phyloP scores from a whole-genome alignment of 2,329 filamentous ascomycete species.

The Rhinocladiella mackenziei region DNA sequence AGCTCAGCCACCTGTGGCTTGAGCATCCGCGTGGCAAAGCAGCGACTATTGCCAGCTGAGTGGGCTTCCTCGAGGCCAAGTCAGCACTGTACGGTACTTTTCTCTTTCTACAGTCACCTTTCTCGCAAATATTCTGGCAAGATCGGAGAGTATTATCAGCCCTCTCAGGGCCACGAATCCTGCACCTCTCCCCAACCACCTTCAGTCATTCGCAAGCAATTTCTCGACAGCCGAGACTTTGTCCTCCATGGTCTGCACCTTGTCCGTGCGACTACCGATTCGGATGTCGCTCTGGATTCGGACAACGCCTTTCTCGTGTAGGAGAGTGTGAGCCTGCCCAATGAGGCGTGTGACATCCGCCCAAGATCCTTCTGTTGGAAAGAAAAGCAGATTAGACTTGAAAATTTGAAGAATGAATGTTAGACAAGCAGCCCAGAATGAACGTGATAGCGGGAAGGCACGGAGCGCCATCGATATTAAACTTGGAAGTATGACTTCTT shows the following conservation, averaged over 20 bases:
- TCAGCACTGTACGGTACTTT: not conserved
- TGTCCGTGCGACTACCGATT: slow-evolving; percentile 80
- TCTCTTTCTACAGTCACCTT: too few relatives aligned
- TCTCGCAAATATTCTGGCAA: too few relatives aligned
- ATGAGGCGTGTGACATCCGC: slow-evolving; percentile 79
- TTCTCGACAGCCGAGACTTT: slow-evolving; percentile 65
- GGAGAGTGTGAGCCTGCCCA: slow-evolving; percentile 75
- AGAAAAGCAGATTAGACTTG: not conserved
- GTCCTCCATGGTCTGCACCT: slow-evolving; percentile 73
- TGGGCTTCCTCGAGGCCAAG: too few relatives aligned
- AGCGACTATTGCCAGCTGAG: not conserved
- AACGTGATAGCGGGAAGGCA: too few relatives aligned
- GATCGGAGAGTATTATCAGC: not conserved
- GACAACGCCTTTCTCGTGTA: slow-evolving; percentile 72
- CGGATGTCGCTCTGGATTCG: slow-evolving; percentile 87
- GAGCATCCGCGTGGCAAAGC: too few relatives aligned
- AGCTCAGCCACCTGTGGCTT: slow-evolving; percentile 12
- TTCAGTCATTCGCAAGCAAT: slow-evolving; percentile 41
- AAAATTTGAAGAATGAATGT: not conserved
- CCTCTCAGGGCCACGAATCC: not conserved
- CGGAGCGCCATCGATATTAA: too few relatives aligned
- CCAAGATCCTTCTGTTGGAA: slow-evolving; percentile 76
- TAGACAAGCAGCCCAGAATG: not conserved
- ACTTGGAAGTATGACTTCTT: too few relatives aligned
- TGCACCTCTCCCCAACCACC: not conserved